Evolutionary conservation across 495 filamentous ascomycete genomes (phyloP).

Genomic region (Cairneyella variabilis): DNA sequence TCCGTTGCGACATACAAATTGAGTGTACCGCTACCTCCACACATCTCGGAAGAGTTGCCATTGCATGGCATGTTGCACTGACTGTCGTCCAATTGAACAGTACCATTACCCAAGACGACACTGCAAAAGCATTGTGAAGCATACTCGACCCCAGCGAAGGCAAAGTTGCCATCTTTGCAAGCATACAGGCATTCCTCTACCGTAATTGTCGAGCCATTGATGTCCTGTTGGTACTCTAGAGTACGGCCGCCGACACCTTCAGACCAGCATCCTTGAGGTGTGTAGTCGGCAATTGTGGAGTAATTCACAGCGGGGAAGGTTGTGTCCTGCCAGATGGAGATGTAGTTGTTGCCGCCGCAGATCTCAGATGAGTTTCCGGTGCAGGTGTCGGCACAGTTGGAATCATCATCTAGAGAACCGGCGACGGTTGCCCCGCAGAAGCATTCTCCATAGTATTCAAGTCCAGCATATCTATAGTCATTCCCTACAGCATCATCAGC

Average conservation of each 20-base stretch:
- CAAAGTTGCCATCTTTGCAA: conserved; percentile 41
- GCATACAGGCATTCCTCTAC: conserved; percentile 35
- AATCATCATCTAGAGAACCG: conserved; percentile 21
- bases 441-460: conserved; percentile 52
- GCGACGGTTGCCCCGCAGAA: conserved; percentile 46
- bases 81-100: conserved; percentile 25
- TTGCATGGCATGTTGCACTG: conserved; percentile 44
- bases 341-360: conserved; percentile 42
- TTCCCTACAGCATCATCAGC: conserved; percentile 27
- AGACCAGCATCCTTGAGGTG: conserved; percentile 48
- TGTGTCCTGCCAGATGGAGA: conserved; percentile 50
- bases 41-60: conserved; percentile 39
- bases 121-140: conserved; percentile 31
- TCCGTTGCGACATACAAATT: conserved; percentile 36
- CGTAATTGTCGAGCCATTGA: conserved; percentile 25
- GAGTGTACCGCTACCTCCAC: conserved; percentile 40
- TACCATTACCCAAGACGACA: conserved; percentile 38
- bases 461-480: conserved; percentile 47
- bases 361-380: conserved; percentile 38
- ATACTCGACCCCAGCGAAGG: conserved; percentile 49
- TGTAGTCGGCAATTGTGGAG: conserved; percentile 39
- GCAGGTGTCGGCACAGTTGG: conserved; percentile 42
- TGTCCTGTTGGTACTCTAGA: conserved; percentile 39
- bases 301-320: conserved; percentile 39
- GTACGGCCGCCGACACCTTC: conserved; percentile 46